phyloP scores from a whole-genome alignment of 2,329 filamentous ascomycete species.

The Claviceps maximensis region DNA sequence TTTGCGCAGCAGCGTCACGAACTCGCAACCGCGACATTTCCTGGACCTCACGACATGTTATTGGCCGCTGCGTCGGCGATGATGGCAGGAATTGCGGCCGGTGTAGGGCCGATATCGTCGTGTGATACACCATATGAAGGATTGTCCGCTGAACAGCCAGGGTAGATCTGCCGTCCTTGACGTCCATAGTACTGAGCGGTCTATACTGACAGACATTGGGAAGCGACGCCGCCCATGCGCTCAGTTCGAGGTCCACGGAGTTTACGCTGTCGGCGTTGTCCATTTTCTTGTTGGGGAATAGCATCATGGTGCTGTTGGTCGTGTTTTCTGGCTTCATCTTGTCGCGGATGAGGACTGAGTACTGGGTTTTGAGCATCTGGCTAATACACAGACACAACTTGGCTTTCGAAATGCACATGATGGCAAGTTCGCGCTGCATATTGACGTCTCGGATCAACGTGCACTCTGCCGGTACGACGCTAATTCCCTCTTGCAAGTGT shows the following conservation, averaged over 20 bases:
- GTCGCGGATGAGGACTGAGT: slow-evolving; percentile 78
- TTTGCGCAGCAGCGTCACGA: slow-evolving; percentile 69
- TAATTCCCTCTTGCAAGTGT: slow-evolving; percentile 51
- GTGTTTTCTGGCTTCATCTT: slow-evolving; percentile 66
- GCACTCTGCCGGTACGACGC: slow-evolving; percentile 57
- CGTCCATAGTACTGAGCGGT: slow-evolving; percentile 37
- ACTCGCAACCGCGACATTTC: slow-evolving; percentile 75
- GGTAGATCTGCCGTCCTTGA: slow-evolving; percentile 46
- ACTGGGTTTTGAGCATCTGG: slow-evolving; percentile 79
- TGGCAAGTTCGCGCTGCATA: slow-evolving; percentile 66
- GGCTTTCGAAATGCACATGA: slow-evolving; percentile 85
- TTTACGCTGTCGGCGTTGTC: slow-evolving; percentile 72
- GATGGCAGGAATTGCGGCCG: slow-evolving; percentile 80
- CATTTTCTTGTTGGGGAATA: slow-evolving; percentile 76
- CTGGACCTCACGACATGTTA: slow-evolving; percentile 54
- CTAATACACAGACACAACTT: slow-evolving; percentile 83
- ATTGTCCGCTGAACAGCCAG: slow-evolving; percentile 65
- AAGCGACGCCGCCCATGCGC: slow-evolving; percentile 61
- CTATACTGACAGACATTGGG: slow-evolving; percentile 59
- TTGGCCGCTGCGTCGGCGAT: slow-evolving; percentile 39
- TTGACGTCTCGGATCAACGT: slow-evolving; percentile 54
- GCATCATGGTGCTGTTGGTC: slow-evolving; percentile 70
- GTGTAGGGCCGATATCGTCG: slow-evolving; percentile 80
- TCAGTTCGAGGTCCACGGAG: slow-evolving; percentile 65
- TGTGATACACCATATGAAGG: slow-evolving; percentile 87